Conservation (phyloP, 306 rosid species). For the Malus asiatica region DNA sequence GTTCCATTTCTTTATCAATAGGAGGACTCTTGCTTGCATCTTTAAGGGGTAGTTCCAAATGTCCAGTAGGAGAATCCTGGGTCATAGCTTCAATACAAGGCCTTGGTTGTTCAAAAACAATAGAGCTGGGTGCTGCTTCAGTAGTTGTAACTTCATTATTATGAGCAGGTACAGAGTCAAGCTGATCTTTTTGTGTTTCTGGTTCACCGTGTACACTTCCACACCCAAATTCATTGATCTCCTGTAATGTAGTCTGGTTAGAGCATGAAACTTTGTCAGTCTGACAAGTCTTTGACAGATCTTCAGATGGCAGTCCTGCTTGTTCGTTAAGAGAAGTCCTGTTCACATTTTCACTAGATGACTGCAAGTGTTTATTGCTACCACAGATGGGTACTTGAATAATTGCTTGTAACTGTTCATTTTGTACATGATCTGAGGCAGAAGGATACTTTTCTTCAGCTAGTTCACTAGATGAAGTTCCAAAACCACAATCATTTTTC, state of each 20-base stretch:
- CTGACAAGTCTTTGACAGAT: slow-evolving; percentile 17
- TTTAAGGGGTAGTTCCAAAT: slow-evolving; percentile 26
- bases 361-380: neutral
- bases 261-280: slow-evolving; percentile 18
- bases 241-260: slow-evolving; percentile 14
- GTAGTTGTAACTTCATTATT: slow-evolving; percentile 27
- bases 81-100: slow-evolving; percentile 20
- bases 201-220: slow-evolving; percentile 29
- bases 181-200: slow-evolving; percentile 22
- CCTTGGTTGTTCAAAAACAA: slow-evolving; percentile 20
- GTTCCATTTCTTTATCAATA: slow-evolving; percentile 30
- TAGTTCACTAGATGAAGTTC: neutral
- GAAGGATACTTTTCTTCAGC: neutral
- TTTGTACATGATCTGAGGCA: slow-evolving; percentile 9
- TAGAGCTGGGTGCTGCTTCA: slow-evolving; percentile 7
- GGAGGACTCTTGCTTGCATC: slow-evolving; percentile 10
- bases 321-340: neutral
- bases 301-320: slow-evolving; percentile 5
- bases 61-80: slow-evolving; percentile 25
- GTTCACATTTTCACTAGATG: neutral
- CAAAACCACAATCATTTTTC: slow-evolving; percentile 4
- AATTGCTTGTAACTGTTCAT: slow-evolving; percentile 1
- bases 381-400: neutral
- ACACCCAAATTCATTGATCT: slow-evolving; percentile 17
- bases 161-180: slow-evolving; percentile 22